These are phyloP conservation scores for Saccharomycopsis synnaedendra DNA, from an alignment of 805 yeast species.

Conservation along the genomic window DNA sequence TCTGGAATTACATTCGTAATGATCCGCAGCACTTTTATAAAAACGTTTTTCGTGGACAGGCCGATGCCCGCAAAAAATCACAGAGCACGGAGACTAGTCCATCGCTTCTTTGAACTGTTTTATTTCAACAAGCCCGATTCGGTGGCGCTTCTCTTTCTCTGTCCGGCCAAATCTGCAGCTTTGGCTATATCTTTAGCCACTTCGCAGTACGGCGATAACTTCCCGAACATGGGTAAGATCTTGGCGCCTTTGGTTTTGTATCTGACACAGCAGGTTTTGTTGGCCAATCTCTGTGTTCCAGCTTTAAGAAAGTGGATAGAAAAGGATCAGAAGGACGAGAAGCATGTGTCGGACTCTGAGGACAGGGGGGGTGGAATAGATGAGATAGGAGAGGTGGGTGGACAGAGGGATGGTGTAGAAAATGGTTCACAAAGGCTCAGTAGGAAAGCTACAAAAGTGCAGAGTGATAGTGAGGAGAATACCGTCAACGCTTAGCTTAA, in stretches of 20 bases:
- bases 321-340: slow-evolving; percentile 1
- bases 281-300: slow-evolving; percentile 63
- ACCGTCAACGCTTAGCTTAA: too few relatives aligned
- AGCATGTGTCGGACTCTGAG: too few relatives aligned
- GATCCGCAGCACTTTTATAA: slow-evolving; percentile 30
- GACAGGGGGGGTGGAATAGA: too few relatives aligned
- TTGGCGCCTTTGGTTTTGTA: slow-evolving; percentile 77
- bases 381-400: too few relatives aligned
- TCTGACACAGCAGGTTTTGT: slow-evolving; percentile 78
- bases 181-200: slow-evolving; percentile 77
- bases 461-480: too few relatives aligned
- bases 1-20: slow-evolving; percentile 47
- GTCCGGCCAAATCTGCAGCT: slow-evolving; percentile 91
- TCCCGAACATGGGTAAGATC: slow-evolving; percentile 53
- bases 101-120: slow-evolving; percentile 45
- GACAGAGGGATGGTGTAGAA: too few relatives aligned
- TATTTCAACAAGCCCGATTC: slow-evolving; percentile 64
- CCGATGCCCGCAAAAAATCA: background rate
- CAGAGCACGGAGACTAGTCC: slow-evolving; percentile 15
- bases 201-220: slow-evolving; percentile 62
- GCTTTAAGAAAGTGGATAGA: slow-evolving; percentile 61
- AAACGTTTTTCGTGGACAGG: slow-evolving; percentile 5
- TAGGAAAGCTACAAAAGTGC: too few relatives aligned
- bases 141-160: slow-evolving; percentile 73
- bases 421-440: too few relatives aligned